Evolutionary conservation across 768 basidiomycete species (phyloP), one percentile per base, ranked within the genome.

Genomic region (Hirschioporus abietinus): DNA sequence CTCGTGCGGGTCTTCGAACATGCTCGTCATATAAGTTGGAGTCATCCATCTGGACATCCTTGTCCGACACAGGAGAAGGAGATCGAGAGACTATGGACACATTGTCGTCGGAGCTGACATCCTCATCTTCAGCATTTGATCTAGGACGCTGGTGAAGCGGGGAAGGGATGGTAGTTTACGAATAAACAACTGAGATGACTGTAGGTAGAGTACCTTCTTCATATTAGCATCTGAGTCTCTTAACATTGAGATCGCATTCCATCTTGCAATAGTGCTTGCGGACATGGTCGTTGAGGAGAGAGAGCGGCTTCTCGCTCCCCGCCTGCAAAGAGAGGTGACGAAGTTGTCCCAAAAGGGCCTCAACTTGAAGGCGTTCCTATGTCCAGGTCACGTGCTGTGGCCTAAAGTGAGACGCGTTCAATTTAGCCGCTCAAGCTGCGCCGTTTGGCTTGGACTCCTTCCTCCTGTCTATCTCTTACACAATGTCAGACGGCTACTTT

Each of bases 401-500:
- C 42, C 23, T 15, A 61, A 61, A 61, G 18, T 24, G 60, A 15
- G 12, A 59, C 25, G 25, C n/a, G 25, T 23, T 25, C 10, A 25
- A 61, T 12, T 25, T 25, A 24, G 60, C 23, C 10, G 15, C 60
- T 34, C 60, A 61, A 59, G 30, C 63, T 35, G 20, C 42, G 42
- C 42, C 42, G 3, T 20, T 15, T 52, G 12, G 42, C 42, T 52
- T 15, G 12, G 42, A 52, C 20, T 5, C 20, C 20, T 5, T 52
- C 12, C 42, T 15, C 12, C 12, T 52, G 15, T 61, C 17, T 17
- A 34, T 15, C 12, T 6, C 24, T 24, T 34, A 26, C 30, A 69
- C 71, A 68, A 91, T 93, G 90, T 90, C 87, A 36, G 91, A 91
- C 78, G 88, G 82, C 58, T 91, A 88, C 72, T 93, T 90, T 73